Base-by-base conservation (phyloP, 2,329 filamentous ascomycete species). In the Huntiella bhutanensis region DNA sequence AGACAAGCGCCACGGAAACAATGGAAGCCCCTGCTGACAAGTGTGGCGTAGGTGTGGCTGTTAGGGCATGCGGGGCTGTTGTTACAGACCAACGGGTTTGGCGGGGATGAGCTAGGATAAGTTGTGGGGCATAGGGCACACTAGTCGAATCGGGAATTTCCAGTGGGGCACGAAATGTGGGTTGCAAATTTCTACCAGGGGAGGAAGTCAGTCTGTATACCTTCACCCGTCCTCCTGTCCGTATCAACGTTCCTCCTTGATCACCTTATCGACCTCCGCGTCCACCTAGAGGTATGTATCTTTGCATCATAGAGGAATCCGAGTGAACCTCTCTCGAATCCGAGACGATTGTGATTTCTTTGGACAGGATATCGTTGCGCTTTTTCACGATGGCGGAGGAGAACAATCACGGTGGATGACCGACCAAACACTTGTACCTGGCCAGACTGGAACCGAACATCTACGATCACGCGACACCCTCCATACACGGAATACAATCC, bases 301-400 rank as follows among this genome's bases (percentile, higher is more conserved):
- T 22, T 32, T 19, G 15, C 16, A 36, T 8, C 38, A 5, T 17
- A 5, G 16, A 32, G 22, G 22, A 28, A 28, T 28, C 13, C 19
- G 28, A n/a, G 51, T 53, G 53, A 51, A 52, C 53, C 43, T 54
- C 34, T 39, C 28, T 37, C 39, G 37, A 17, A 38, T 28, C 8
- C 22, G 41, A 49, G 48, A 37, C 28, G 48, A 47, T 49, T 41
- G 41, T 13, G 41, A 43, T 34, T 19, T 34, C 41, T 35, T 41
- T 41, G n/a, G 48, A 49, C 48, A 49, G 44, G 48, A 46, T 40
- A 28, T 46, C 41, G 41, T 46, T 34, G 16, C 65, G 62, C 59
- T 60, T 60, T 63, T 60, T 64, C 59, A 64, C 61, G 60, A 69
- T 69, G 72, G 71, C 70, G 60, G 70, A 63, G 67, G 68, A 68